Base-by-base conservation (phyloP, 345 rosid genomes). In the Capsella bursapastoris region DNA sequence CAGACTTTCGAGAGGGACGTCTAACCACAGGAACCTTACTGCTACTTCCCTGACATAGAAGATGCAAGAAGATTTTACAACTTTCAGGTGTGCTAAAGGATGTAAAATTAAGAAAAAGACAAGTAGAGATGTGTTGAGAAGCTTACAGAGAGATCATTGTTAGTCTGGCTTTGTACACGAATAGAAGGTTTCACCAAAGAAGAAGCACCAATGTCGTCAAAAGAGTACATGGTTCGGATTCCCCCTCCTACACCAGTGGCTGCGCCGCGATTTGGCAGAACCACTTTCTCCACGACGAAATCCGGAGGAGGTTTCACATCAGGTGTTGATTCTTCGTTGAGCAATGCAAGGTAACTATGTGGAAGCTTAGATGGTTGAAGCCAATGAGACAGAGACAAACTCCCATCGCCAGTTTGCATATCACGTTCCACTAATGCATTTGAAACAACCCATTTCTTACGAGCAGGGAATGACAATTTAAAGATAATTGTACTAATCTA, bases 301-400 rank as follows among this genome's bases (percentile, higher is more conserved):
- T 37, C 51, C 0, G 16, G 31, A 44, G 29, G 25, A 56, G 73
- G 41, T 31, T 71, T 77, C 4, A 28, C 72, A 48, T 64, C 47
- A 64, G 29, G 41, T 50, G 61, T 13, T 27, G 68, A 0, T 5
- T 77, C 80, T 50, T 77, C 73, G 18, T 66, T 71, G 64, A 77
- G 81, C 64, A 77, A 27, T 0, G 68, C 72, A 43, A 71, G 72
- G 49, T 77, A 77, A 59, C 81, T 71, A 4, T 3, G 62, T n/a
- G 81, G 80, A 29, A 40, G 3, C n/a, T 65, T 59, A 49, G 80
- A 57, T 41, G 80, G 80, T 14, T 77, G 62, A 64, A 71, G 81
- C 72, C 80, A 77, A 0, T 64, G 80, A 64, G 76, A 45, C 12
- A 77, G 57, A 4, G 76, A 34, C 16, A 76, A 22, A 68, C 22